Evolutionary conservation across 306 rosid species (phyloP).

Genomic region (Carpinus viminea): DNA sequence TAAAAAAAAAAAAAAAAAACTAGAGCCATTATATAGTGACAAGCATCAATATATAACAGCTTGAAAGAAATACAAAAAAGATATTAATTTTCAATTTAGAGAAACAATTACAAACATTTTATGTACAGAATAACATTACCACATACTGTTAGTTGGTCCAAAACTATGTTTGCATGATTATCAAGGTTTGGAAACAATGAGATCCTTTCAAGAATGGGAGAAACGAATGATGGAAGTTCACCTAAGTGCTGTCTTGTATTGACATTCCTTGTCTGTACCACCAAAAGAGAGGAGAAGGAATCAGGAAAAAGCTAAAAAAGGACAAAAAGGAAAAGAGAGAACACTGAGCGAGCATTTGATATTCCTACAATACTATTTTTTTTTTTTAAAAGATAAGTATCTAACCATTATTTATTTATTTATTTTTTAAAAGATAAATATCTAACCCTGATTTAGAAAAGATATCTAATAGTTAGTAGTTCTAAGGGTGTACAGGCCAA

Average conservation of each 20-base stretch:
- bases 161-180: slow-evolving; percentile 41
- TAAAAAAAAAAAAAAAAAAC: background rate
- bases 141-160: slow-evolving; percentile 88
- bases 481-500: too few species aligned
- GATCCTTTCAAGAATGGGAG: slow-evolving; percentile 62
- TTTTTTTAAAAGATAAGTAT: too few species aligned
- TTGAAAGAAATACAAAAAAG: background rate
- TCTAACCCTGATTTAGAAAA: background rate
- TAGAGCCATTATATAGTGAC: background rate
- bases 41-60: background rate
- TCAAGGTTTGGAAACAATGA: slow-evolving; percentile 44
- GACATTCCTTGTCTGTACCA: slow-evolving; percentile 72
- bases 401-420: too few species aligned
- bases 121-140: background rate
- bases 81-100: slow-evolving; percentile 3
- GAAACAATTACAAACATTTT: background rate
- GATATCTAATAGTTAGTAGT: background rate
- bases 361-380: background rate
- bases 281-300: slow-evolving; percentile 19
- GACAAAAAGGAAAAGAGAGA: background rate
- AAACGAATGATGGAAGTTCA: slow-evolving; percentile 73
- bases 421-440: too few species aligned
- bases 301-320: background rate
- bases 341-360: background rate
- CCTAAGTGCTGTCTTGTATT: slow-evolving; percentile 68